These are phyloP conservation scores for Hansenula lynferdii DNA, from an alignment of 1,139 yeast species.

Conservation along the genomic window DNA sequence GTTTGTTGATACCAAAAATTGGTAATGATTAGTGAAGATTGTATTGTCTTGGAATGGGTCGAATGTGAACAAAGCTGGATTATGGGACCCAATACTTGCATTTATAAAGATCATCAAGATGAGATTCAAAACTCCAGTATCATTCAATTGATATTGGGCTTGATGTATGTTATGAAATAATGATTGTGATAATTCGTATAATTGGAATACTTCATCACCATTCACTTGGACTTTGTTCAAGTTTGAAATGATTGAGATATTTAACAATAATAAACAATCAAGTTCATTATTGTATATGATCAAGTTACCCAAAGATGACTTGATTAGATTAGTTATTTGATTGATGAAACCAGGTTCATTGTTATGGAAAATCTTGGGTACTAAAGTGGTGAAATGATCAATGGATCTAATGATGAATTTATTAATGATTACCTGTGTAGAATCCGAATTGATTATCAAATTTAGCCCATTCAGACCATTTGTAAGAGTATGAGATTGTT, in stretches of 20 bases:
- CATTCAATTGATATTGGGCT: too few species aligned
- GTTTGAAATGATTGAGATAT: neutral
- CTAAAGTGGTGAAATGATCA: neutral
- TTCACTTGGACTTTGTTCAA: neutral
- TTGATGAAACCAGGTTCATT: neutral
- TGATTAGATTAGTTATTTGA: neutral
- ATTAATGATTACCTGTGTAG: neutral
- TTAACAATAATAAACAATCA: neutral
- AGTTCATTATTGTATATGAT: neutral
- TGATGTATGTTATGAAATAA: neutral
- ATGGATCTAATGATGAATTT: neutral
- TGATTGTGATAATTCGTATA: neutral
- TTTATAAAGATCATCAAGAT: conserved; percentile 1
- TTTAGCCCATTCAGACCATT: too few species aligned
- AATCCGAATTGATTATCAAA: too few species aligned
- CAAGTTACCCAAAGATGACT: neutral
- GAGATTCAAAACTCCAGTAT: neutral
- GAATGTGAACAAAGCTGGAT: neutral
- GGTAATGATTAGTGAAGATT: conserved; percentile 6
- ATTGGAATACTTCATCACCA: neutral
- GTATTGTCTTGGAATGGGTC: conserved; percentile 3
- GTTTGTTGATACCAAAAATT: conserved; percentile 9
- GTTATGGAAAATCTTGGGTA: neutral
- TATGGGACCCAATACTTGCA: conserved; percentile 1
- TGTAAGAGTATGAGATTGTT: neutral